Percentiles rank a stretch among this genome's conserved stretches.
phyloP scores from a whole-genome alignment of 106 monocot genomes.

The Acanthochlamys bracteata region DNA sequence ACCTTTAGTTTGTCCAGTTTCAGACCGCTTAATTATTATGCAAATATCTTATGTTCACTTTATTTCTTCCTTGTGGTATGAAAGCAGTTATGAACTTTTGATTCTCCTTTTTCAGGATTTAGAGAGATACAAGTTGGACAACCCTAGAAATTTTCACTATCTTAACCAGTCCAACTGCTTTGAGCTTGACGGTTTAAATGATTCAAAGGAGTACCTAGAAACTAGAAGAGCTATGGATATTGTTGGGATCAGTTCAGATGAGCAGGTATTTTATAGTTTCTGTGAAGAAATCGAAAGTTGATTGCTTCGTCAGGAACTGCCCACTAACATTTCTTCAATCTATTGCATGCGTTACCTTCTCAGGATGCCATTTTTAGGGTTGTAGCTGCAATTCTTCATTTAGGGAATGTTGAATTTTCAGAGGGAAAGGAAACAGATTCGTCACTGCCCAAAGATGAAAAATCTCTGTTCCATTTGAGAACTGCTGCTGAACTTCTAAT shows the following conservation, averaged over 20 bases:
- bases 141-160: slow-evolving; percentile 44
- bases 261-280: slow-evolving; percentile 24
- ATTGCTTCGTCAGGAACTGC: no score
- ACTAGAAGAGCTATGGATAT: slow-evolving; percentile 53
- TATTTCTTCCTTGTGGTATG: no score
- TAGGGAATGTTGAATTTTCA: slow-evolving; percentile 45
- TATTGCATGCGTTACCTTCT: slow-evolving; percentile 10
- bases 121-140: slow-evolving; percentile 29
- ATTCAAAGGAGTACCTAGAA: slow-evolving; percentile 38
- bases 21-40: no score
- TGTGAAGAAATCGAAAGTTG: no score
- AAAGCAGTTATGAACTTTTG: background rate
- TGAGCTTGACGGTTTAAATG: slow-evolving; percentile 40
- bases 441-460: slow-evolving; percentile 43
- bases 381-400: slow-evolving; percentile 48
- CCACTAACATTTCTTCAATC: no score
- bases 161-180: slow-evolving; percentile 41
- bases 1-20: no score
- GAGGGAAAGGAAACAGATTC: slow-evolving; percentile 45
- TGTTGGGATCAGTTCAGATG: slow-evolving; percentile 39
- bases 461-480: slow-evolving; percentile 35
- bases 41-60: no score
- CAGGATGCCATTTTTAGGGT: slow-evolving; percentile 47
- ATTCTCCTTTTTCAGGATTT: slow-evolving; percentile 20
- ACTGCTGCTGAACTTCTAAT: slow-evolving; percentile 32